phyloP scores from a whole-genome alignment of 1,284 basidiomycete genomes.

The Neonothopanus nambi region DNA sequence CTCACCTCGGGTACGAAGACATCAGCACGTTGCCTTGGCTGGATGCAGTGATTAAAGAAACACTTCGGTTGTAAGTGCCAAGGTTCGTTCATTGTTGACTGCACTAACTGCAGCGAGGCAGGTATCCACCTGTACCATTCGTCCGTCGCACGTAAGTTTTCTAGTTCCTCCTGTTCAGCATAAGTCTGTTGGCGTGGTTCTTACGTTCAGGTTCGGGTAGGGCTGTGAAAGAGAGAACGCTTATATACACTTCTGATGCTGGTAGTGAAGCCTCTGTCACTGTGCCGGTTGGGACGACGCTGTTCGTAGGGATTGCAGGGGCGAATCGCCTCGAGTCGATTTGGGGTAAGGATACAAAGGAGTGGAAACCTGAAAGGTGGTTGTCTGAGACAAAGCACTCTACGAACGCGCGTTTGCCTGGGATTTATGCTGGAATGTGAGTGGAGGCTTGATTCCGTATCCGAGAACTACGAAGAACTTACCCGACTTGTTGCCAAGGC shows the following conservation, averaged over 20 bases:
- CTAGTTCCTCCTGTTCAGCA: not conserved
- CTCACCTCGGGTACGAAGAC: slow-evolving; percentile 36
- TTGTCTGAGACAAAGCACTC: not conserved
- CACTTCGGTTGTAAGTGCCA: slow-evolving; percentile 40
- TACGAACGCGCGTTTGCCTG: slow-evolving; percentile 28
- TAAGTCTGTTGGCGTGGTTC: not conserved
- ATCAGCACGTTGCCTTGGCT: slow-evolving; percentile 40
- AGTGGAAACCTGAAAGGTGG: slow-evolving; percentile 28
- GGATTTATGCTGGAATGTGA: slow-evolving; percentile 42
- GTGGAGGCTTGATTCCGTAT: slow-evolving; percentile 16
- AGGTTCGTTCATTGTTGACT: not conserved
- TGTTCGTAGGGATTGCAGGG: slow-evolving; percentile 40
- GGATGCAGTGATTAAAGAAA: slow-evolving; percentile 49
- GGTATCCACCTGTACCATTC: slow-evolving; percentile 45
- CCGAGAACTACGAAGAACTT: slow-evolving; percentile 2
- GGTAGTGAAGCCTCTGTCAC: slow-evolving; percentile 22
- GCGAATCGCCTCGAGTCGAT: slow-evolving; percentile 38
- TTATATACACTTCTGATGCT: slow-evolving; percentile 28
- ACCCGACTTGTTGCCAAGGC: slow-evolving; percentile 22
- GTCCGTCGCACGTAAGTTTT: slow-evolving; percentile 42
- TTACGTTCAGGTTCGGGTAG: slow-evolving; percentile 17
- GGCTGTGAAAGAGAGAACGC: slow-evolving; percentile 31
- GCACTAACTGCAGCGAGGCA: slow-evolving; percentile 14
- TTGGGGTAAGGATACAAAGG: slow-evolving; percentile 42
- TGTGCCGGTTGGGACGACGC: slow-evolving; percentile 37